Base-by-base conservation (phyloP, 768 basidiomycete genomes). In the Lactifluus piperatus region DNA sequence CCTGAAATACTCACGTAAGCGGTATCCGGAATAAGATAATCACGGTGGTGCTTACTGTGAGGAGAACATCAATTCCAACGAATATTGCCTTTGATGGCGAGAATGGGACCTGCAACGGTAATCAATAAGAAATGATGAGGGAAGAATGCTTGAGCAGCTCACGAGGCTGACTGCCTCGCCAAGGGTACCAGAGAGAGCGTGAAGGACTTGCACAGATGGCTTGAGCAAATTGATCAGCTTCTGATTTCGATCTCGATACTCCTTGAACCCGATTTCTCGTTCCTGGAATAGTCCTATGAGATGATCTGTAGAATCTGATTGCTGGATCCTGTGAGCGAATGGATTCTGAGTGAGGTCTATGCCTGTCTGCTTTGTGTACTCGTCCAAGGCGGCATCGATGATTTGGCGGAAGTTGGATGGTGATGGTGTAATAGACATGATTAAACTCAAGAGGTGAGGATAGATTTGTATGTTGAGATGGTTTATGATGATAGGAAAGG, bases 161-260 rank as follows among this genome's bases (percentile, higher is more conserved):
- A 52, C 55, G 11, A 26, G 0, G 27, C 18, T 3, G 14, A 30
- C 3, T 7, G 16, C 41, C 20, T 55, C 53, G 1, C 48, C 58
- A 29, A 60, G 53, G 24, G 18, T 37, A 0, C 20, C 58, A 22
- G 58, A 14, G 27, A 60, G 36, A 4, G 34, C 11, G 10, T 60
- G 54, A 7, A 60, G 20, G 26, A 55, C 20, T 6, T 24, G 30
- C 32, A 51, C 58, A 9, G 44, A 26, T 8, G 58, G 58, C 8
- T 26, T 60, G 5, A 60, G 20, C 24, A 32, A 45, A 20, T 37
- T 45, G n/a, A 60, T 60, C 30, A 60, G 30, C 20, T 30, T 55
- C 7, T 41, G 24, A 50, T 60, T 50, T 51, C 48, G 32, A 0
- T 60, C 48, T 43, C 58, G 53, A 36, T 50, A 60, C 34, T 61